A percentile compares a stretch with the other conserved stretches of the same genome.
phyloP scores from a whole-genome alignment of 73 alveolate genomes.

The Paramecium caudatum region DNA sequence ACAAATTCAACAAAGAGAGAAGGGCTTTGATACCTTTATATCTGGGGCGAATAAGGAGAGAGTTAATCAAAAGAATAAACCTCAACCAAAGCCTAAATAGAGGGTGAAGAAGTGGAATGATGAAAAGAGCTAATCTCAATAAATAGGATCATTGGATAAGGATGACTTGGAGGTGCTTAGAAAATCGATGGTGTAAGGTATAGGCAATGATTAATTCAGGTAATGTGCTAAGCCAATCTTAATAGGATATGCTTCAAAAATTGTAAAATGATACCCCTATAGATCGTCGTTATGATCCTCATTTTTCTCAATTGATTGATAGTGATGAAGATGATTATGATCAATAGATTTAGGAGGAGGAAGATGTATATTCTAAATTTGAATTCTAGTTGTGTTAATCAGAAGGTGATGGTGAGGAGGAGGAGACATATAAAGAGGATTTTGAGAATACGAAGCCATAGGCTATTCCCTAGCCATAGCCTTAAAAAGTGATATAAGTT shows the following conservation, averaged over 20 bases:
- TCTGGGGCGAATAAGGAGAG: slow-evolving; percentile 88
- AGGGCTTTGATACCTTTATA: slow-evolving; percentile 84
- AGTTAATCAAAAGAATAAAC: slow-evolving; percentile 72
- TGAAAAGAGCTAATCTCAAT: slow-evolving; percentile 56
- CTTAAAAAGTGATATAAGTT: not conserved
- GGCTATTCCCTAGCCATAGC: not conserved
- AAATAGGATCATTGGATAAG: slow-evolving; percentile 42
- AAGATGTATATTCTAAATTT: slow-evolving; percentile 37
- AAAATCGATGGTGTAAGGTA: slow-evolving; percentile 60
- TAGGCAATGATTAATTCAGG: slow-evolving; percentile 61
- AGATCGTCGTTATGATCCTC: slow-evolving; percentile 61
- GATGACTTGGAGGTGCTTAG: slow-evolving; percentile 60
- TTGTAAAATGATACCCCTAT: slow-evolving; percentile 49
- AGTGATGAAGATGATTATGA: slow-evolving; percentile 38
- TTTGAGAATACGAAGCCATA: not conserved
- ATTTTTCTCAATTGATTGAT: slow-evolving; percentile 32
- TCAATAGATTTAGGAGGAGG: slow-evolving; percentile 43
- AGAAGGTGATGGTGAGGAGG: slow-evolving; percentile 77
- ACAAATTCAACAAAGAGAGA: slow-evolving; percentile 75
- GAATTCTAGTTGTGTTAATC: slow-evolving; percentile 63
- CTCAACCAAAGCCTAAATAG: not conserved
- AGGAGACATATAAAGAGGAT: slow-evolving; percentile 26
- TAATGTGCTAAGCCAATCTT: slow-evolving; percentile 42
- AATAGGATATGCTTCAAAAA: slow-evolving; percentile 66
- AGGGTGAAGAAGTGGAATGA: slow-evolving; percentile 71